A percentile compares a stretch with the other conserved stretches of the same genome.
These are phyloP conservation scores for Mycena chlorophos DNA, from an alignment of 768 basidiomycete species.

Conservation along the genomic window DNA sequence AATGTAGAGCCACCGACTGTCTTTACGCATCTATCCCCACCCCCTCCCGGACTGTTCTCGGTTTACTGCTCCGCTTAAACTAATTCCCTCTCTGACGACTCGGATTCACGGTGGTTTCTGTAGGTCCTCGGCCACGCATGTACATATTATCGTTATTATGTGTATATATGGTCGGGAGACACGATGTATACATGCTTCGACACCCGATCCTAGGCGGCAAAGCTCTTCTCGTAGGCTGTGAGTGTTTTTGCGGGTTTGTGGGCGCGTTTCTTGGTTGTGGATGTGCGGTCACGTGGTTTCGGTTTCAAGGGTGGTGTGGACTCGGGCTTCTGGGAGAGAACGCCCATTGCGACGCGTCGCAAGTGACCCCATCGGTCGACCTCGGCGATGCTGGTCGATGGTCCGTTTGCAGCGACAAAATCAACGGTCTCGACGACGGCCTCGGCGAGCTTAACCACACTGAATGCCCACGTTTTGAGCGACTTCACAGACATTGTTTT, in stretches of 20 bases:
- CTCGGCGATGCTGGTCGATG: slow-evolving; percentile 12
- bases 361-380: slow-evolving; percentile 18
- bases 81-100: slow-evolving; percentile 13
- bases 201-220: not conserved
- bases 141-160: slow-evolving; percentile 10
- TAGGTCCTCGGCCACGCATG: slow-evolving; percentile 1
- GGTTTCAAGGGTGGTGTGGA: too few relatives aligned
- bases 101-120: slow-evolving; percentile 10
- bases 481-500: too few relatives aligned
- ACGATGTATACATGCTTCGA: slow-evolving; percentile 12
- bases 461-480: slow-evolving; percentile 40
- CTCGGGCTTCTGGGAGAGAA: slow-evolving; percentile 7
- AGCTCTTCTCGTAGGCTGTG: not conserved
- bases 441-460: slow-evolving; percentile 49
- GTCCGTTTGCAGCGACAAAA: slow-evolving; percentile 26
- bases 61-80: slow-evolving; percentile 17
- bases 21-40: slow-evolving; percentile 5
- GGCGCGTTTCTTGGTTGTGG: too few relatives aligned
- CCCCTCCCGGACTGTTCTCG: not conserved
- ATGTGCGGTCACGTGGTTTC: too few relatives aligned
- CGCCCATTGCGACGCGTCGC: slow-evolving; percentile 14
- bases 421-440: slow-evolving; percentile 44
- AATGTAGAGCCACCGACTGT: slow-evolving; percentile 10
- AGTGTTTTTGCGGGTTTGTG: too few relatives aligned
- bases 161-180: slow-evolving; percentile 5